phyloP scores from a whole-genome alignment of 768 basidiomycete genomes.

The Boletus pseudopeckii region DNA sequence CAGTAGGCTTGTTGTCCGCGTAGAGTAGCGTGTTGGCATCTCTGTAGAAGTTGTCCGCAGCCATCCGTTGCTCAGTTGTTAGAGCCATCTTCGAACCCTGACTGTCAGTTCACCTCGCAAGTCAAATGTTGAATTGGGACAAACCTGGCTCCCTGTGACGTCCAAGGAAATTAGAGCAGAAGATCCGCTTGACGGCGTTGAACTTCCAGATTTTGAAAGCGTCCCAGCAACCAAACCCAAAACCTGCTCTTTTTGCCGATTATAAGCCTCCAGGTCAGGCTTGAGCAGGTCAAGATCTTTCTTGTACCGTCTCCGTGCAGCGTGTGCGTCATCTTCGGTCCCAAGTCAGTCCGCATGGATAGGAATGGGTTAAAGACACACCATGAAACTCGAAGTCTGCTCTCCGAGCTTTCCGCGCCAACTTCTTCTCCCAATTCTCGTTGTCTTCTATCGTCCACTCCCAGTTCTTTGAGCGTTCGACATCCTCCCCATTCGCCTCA shows the following conservation, averaged over 20 bases:
- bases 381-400: slow-evolving; percentile 92
- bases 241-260: slow-evolving; percentile 83
- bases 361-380: slow-evolving; percentile 33
- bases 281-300: slow-evolving; percentile 87
- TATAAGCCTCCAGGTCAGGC: slow-evolving; percentile 84
- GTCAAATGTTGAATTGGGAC: slow-evolving; percentile 14
- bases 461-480: slow-evolving; percentile 95
- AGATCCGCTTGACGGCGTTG: slow-evolving; percentile 29
- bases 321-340: slow-evolving; percentile 78
- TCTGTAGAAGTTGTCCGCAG: slow-evolving; percentile 81
- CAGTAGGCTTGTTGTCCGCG: slow-evolving; percentile 91
- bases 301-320: slow-evolving; percentile 86
- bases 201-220: slow-evolving; percentile 42
- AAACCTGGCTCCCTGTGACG: slow-evolving; percentile 42
- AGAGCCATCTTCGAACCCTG: slow-evolving; percentile 41
- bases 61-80: slow-evolving; percentile 59
- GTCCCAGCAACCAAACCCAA: slow-evolving; percentile 72
- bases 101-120: slow-evolving; percentile 7
- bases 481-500: slow-evolving; percentile 87
- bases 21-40: slow-evolving; percentile 92
- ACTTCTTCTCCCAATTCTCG: slow-evolving; percentile 43
- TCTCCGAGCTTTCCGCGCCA: slow-evolving; percentile 74
- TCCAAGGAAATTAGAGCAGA: slow-evolving; percentile 50
- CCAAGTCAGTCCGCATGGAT: background rate
- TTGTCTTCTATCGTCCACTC: slow-evolving; percentile 46